Base-by-base conservation (phyloP, 371 early-diverging fungal genomes). In the Encephalitozoon hellem region DNA sequence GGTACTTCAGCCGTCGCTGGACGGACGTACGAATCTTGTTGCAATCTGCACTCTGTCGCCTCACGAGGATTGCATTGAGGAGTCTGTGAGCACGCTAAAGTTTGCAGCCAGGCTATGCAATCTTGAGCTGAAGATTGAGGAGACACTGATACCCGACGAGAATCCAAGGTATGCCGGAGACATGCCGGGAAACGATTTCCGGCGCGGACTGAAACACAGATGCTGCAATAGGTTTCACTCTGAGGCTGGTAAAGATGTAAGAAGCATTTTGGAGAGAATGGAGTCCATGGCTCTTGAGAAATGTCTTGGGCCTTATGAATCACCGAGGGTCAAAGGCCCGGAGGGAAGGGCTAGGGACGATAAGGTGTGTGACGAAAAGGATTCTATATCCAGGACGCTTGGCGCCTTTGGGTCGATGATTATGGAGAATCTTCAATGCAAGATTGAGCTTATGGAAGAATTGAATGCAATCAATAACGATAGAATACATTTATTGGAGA, bases 1-100 rank as follows among this genome's bases (percentile, higher is more conserved):
- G 38, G 87, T 93, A 39, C 82, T 94, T 38, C 92, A 93, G 77
- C 85, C 88, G 1, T 89, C 91, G 4, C 85, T 94, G 39, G 87
- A 87, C 23, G 92, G 91, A 18, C 89, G 89, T 72, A 88, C 91
- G 0, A 86, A 89, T 5, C 87, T 90, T 4, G 86, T 90, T 3
- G 90, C 91, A 66, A 89, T 92, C 64, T 90, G 90, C 87, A 92
- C 90, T n/a, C 89, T 94, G 34, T 90, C 91, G 2, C 93, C 92
- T 0, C 88, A 89, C 0, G 86, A 85, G 51, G 85, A 85, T 41
- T 89, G 89, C 71, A 80, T 91, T 30, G 93, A 93, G 41, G 97
- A 95, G 73, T 89, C 93, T 0, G 82, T 91, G 41, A 91, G 90
- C 66, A 96, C 97, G 0, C 87, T 98, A 34, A 89, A 93, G 49